Conservation (phyloP, 306 rosid genomes). For the Prunus kanzakura region DNA sequence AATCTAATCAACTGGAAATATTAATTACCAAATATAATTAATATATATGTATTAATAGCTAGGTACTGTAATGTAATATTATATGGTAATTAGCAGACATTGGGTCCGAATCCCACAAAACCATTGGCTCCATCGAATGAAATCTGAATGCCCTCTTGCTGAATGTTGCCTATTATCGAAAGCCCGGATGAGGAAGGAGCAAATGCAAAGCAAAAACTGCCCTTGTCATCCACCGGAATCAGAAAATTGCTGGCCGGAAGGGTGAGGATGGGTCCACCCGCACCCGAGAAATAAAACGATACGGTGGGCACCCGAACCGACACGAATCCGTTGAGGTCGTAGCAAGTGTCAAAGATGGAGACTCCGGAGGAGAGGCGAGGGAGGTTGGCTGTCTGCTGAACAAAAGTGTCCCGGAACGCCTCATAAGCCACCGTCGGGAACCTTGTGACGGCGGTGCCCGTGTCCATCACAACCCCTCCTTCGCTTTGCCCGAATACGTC, state of each 20-base stretch:
- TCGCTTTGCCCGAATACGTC: slow-evolving; percentile 43
- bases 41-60: no score
- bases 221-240: slow-evolving; percentile 64
- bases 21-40: no score
- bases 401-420: slow-evolving; percentile 58
- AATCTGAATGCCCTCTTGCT: slow-evolving; percentile 85
- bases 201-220: slow-evolving; percentile 84
- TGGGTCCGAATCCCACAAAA: slow-evolving; percentile 85
- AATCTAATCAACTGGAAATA: no score
- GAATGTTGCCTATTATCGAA: slow-evolving; percentile 83
- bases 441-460: slow-evolving; percentile 89
- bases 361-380: slow-evolving; percentile 51
- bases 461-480: slow-evolving; percentile 91
- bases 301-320: slow-evolving; percentile 88
- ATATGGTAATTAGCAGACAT: slow-evolving; percentile 47
- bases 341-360: slow-evolving; percentile 85
- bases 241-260: slow-evolving; percentile 74
- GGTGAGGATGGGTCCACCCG: slow-evolving; percentile 66
- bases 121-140: slow-evolving; percentile 81
- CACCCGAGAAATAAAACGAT: slow-evolving; percentile 74
- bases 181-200: slow-evolving; percentile 49
- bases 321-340: slow-evolving; percentile 59
- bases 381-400: slow-evolving; percentile 57
- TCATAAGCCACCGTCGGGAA: slow-evolving; percentile 57
- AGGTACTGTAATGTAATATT: background rate